Conservation (phyloP, 73 alveolate species). For the Blepharisma japonicum region DNA sequence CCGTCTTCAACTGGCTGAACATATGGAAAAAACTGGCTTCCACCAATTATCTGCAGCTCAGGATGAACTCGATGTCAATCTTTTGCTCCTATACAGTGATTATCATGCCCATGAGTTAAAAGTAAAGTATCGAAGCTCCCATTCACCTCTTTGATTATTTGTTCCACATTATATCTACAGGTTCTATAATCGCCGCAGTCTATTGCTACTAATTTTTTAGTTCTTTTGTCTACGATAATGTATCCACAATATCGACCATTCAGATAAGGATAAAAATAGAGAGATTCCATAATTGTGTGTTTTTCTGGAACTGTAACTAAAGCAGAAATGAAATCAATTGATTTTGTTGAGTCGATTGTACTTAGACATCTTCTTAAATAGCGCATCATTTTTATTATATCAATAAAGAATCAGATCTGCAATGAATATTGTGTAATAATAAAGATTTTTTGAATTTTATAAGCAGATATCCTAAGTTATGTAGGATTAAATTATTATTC, state of each 20-base stretch:
- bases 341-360: background rate
- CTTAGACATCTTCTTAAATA: background rate
- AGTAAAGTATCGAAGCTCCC: conserved; percentile 41
- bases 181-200: conserved; percentile 51
- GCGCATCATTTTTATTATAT: too few species aligned
- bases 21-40: too few species aligned
- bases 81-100: conserved; percentile 36
- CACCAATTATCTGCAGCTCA: conserved; percentile 36
- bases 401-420: too few species aligned
- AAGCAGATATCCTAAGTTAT: too few species aligned
- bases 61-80: conserved; percentile 49
- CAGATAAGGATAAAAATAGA: conserved; percentile 26
- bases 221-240: conserved; percentile 49
- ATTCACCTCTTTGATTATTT: conserved; percentile 37
- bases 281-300: conserved; percentile 34
- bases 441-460: too few species aligned
- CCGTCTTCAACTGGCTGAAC: conserved; percentile 36
- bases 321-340: conserved; percentile 19
- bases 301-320: background rate
- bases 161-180: conserved; percentile 30
- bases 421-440: too few species aligned
- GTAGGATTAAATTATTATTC: too few species aligned
- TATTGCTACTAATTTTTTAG: conserved; percentile 45
- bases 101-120: conserved; percentile 48
- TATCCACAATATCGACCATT: conserved; percentile 47